phyloP scores from a whole-genome alignment of 2,329 filamentous ascomycete species.

The Xylariaceae sp. region DNA sequence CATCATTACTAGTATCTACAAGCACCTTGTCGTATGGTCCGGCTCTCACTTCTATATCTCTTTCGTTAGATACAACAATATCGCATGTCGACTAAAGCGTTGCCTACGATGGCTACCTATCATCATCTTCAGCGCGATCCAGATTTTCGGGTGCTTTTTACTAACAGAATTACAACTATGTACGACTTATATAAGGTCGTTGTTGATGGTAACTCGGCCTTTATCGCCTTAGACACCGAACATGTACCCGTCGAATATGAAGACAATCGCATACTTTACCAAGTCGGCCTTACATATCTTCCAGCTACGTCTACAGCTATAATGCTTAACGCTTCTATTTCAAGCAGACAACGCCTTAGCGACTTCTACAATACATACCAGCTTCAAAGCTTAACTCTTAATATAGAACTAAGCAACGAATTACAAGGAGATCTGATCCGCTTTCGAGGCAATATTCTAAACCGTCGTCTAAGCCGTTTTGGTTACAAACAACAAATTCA shows the following conservation, averaged over 20 bases:
- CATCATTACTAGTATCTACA: too few species aligned
- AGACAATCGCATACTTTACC: conserved; percentile 13
- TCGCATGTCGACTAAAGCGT: too few species aligned
- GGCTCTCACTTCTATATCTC: too few species aligned
- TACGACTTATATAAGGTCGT: conserved; percentile 3
- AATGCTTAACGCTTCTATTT: conserved; percentile 3
- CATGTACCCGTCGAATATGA: conserved; percentile 10
- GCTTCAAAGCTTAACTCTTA: conserved; percentile 11
- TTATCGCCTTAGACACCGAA: conserved; percentile 17
- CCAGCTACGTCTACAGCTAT: conserved; percentile 11
- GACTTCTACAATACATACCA: conserved; percentile 9
- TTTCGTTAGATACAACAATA: too few species aligned
- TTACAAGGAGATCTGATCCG: conserved; percentile 9
- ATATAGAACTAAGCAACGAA: conserved; percentile 10
- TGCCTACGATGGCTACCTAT: conserved; percentile 12
- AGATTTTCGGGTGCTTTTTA: conserved; percentile 11
- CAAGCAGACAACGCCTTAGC: neutral
- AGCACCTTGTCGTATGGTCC: too few species aligned
- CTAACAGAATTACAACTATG: conserved; percentile 16
- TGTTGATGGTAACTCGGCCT: conserved; percentile 9
- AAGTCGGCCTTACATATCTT: conserved; percentile 15
- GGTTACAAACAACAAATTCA: conserved; percentile 6
- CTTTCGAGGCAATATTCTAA: conserved; percentile 11
- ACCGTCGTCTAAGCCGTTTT: conserved; percentile 11
- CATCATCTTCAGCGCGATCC: conserved; percentile 6